A percentile compares a stretch with the other conserved stretches of the same genome.
Conservation (phyloP, 768 basidiomycete genomes). For the Phlebiopsis gigantea region DNA sequence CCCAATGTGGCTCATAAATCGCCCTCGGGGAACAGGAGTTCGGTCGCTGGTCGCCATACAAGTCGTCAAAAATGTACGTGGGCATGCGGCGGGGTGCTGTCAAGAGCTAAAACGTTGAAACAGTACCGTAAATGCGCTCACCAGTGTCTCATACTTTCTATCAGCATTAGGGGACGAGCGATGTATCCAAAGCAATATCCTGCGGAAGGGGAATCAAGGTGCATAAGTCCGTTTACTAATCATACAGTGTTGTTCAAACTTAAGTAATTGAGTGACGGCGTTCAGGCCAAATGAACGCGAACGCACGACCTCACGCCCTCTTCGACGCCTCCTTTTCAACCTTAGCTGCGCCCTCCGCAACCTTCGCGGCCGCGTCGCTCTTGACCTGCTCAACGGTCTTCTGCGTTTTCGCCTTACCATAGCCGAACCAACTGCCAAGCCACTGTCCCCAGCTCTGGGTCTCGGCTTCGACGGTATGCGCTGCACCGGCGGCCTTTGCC, state of each 20-base stretch:
- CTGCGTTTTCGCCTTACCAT: conserved; percentile 30
- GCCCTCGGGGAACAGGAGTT: too few relatives aligned
- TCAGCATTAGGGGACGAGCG: too few relatives aligned
- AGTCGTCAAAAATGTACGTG: too few relatives aligned
- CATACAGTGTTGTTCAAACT: neutral
- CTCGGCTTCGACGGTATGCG: conserved; percentile 24
- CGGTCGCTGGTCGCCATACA: too few relatives aligned
- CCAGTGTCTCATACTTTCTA: too few relatives aligned
- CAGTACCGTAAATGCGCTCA: too few relatives aligned
- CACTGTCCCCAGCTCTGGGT: conserved; percentile 27
- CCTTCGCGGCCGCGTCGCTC: conserved; percentile 23
- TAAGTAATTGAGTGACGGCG: neutral
- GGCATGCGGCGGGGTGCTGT: too few relatives aligned
- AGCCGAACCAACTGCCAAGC: conserved; percentile 35
- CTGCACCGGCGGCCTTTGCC: conserved; percentile 24
- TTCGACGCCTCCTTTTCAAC: conserved; percentile 27
- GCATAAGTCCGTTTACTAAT: neutral
- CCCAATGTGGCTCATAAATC: too few relatives aligned
- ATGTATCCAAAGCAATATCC: neutral
- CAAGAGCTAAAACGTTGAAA: too few relatives aligned
- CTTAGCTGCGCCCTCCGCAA: conserved; percentile 24
- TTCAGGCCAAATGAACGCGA: too few relatives aligned
- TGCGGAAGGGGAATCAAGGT: neutral
- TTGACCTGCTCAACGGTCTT: conserved; percentile 26
- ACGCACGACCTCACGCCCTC: conserved; percentile 20